A percentile compares a stretch with the other conserved stretches of the same genome.
phyloP scores from a whole-genome alignment of 2,329 filamentous ascomycete genomes.

The Neodidymelliopsis sp. region DNA sequence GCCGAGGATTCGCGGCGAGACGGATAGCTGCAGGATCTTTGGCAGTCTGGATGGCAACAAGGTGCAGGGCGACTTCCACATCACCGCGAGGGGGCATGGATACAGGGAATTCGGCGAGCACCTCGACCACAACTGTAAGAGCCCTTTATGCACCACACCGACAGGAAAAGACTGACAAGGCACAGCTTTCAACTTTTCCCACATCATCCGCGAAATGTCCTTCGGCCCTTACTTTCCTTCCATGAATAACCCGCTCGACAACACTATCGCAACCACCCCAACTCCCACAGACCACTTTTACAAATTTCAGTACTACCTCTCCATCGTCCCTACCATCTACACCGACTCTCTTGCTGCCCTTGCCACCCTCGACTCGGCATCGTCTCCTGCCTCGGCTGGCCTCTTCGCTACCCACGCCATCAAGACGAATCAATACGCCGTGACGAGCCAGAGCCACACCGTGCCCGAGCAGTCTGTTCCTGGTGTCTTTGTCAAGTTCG shows the following conservation, averaged over 20 bases:
- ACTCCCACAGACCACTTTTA: constrained; percentile 78
- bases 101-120: constrained; percentile 83
- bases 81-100: constrained; percentile 94
- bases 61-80: constrained; percentile 97
- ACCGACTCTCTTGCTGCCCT: constrained; percentile 59
- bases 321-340: constrained; percentile 93
- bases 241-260: constrained; percentile 91
- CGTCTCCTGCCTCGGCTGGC: constrained; percentile 46
- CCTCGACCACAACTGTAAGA: constrained; percentile 80
- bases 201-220: constrained; percentile 93
- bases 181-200: constrained; percentile 93
- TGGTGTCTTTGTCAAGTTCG: constrained; percentile 97
- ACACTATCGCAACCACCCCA: constrained; percentile 86
- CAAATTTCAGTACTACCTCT: constrained; percentile 98
- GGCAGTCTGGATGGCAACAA: constrained; percentile 93
- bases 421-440: constrained; percentile 96
- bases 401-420: constrained; percentile 64
- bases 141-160: neutral
- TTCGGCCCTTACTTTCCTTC: constrained; percentile 97
- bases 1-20: constrained; percentile 65
- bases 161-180: constrained; percentile 12
- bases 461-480: constrained; percentile 76
- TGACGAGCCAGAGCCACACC: constrained; percentile 82
- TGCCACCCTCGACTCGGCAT: constrained; percentile 55
- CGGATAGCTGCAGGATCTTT: constrained; percentile 86